Conservation (phyloP, 208 protist species). For the Acanthamoeba castellanii region DNA sequence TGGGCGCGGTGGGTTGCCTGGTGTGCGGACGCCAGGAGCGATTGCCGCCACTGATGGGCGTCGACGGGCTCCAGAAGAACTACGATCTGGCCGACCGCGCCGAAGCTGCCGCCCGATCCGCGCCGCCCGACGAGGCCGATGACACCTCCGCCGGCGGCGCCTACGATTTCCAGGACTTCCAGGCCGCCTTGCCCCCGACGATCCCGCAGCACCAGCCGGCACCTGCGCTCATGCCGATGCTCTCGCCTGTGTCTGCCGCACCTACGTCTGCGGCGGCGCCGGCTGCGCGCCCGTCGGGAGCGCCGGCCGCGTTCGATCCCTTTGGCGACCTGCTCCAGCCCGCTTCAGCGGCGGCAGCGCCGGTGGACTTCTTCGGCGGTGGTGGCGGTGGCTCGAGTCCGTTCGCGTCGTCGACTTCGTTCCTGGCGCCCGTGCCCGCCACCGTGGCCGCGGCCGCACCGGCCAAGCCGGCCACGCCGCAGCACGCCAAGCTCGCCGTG, state of each 20-base stretch:
- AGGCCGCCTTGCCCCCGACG: neutral
- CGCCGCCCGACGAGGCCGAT: neutral
- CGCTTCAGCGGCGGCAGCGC: neutral
- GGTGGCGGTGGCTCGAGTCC: neutral
- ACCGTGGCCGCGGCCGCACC: neutral
- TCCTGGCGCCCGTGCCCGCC: neutral
- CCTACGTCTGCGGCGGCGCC: neutral
- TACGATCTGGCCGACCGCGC: constrained; percentile 49
- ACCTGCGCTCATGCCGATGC: neutral
- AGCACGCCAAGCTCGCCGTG: neutral
- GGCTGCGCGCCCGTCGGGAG: neutral
- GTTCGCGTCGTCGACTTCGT: constrained; percentile 47
- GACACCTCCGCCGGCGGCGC: neutral
- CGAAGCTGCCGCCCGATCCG: neutral
- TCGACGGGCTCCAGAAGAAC: constrained; percentile 41
- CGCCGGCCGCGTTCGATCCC: constrained; percentile 5
- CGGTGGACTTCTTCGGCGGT: neutral
- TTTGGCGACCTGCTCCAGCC: neutral
- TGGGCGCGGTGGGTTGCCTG: neutral
- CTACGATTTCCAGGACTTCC: neutral
- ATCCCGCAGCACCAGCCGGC: neutral
- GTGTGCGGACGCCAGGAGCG: constrained; percentile 1
- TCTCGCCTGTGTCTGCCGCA: neutral
- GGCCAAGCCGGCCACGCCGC: neutral
- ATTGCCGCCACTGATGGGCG: constrained; percentile 26